Percentiles rank a stretch among this genome's conserved stretches.
Conservation (phyloP, 164 flowering plant species). For the Aristolochia contorta region DNA sequence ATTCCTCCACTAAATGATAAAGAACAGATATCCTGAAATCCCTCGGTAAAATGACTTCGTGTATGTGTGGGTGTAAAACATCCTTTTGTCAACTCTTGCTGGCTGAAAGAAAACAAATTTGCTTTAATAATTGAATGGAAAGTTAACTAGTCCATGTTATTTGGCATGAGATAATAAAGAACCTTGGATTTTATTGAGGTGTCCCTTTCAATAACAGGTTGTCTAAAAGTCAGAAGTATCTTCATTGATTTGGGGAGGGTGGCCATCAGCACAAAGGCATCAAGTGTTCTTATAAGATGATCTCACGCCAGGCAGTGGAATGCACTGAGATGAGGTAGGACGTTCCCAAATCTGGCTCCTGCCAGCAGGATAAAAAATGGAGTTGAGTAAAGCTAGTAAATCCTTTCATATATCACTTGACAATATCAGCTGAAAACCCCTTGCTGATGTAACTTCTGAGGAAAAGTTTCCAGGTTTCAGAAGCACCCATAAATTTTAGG, state of each 20-base stretch:
- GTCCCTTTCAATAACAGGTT: slow-evolving; percentile 9
- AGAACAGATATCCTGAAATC: background rate
- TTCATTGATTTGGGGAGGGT: slow-evolving; percentile 5
- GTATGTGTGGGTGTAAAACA: no score
- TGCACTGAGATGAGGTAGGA: background rate
- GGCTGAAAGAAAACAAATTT: background rate
- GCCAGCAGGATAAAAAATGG: slow-evolving; percentile 2
- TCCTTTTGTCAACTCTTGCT: no score
- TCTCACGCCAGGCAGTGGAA: slow-evolving; percentile 1
- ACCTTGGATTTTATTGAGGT: background rate
- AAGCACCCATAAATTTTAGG: no score
- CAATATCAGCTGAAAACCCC: background rate
- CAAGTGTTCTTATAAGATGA: background rate
- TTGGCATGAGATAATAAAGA: background rate
- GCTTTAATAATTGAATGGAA: background rate
- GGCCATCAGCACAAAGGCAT: background rate
- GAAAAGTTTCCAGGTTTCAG: background rate
- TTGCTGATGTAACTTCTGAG: background rate
- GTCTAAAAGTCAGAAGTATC: slow-evolving; percentile 3
- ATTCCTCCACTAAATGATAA: background rate
- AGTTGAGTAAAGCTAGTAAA: background rate
- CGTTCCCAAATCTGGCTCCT: slow-evolving; percentile 10
- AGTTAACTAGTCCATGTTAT: background rate
- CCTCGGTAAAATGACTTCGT: background rate
- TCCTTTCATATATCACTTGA: slow-evolving; percentile 1